Evolutionary conservation across 2,329 filamentous ascomycete genomes (phyloP), one percentile per base, ranked within the genome.

Genomic region (Cercospora zeae-maydis): DNA sequence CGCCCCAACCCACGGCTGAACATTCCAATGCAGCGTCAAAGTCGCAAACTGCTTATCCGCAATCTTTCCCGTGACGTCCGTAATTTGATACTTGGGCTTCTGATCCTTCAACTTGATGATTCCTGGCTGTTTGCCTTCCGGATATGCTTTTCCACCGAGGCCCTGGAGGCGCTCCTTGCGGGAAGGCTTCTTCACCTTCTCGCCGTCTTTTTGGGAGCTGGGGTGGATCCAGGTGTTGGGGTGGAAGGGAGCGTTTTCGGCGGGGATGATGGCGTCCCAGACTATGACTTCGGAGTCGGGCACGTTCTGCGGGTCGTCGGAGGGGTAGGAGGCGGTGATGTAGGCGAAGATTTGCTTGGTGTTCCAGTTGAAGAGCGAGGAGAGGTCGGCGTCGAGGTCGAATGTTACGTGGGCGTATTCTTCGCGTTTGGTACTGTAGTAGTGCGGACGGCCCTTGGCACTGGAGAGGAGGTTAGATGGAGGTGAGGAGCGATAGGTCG

Each of bases 301-400:
- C 66, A 78, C 72, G 39, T 66, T 67, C 63, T 76, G 62, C 31
- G 73, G 68, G 13, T 70, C 67, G 53, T 77, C 76, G 53, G 78
- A 78, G 37, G 82, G 81, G 75, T 88, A 89, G 61, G 82, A 88
- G 59, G 93, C 93, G 60, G 92, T 93, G 63, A 99, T 88, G 81
- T 96, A 99, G 76, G 97, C 88, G 79, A 98, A 99, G 73, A 99
- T 81, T 79, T 98, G 91, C 78, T 99, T 99, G 19, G 96, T 99
- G 83, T 99, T 99, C 95, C 93, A 99, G 74, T 91, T 96, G 84
- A 98, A 98, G 71, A 99, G 90, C 47, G 89, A 89, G 64, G 87
- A 89, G 64, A 99, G 85, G 79, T 99, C 93, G 58, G 93, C 90
- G 73, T 96, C 90, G 63, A 99, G 84, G 73, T 93, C 91, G 83